Conservation (phyloP, 2,329 filamentous ascomycete genomes). For the Verticillium longisporum region DNA sequence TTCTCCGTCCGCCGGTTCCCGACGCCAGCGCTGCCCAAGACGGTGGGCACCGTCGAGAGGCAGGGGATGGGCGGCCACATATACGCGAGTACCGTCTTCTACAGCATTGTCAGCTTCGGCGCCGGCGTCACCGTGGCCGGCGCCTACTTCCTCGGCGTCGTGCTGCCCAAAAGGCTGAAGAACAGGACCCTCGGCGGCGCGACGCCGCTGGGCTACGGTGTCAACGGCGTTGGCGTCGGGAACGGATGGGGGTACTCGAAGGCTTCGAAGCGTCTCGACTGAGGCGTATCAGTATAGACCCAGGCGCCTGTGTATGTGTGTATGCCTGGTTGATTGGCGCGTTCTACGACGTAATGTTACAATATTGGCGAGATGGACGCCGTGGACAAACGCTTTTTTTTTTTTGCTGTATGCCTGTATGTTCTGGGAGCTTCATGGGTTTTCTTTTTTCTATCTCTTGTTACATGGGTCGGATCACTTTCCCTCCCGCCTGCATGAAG, state of each 20-base stretch:
- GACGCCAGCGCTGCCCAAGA: conserved; percentile 61
- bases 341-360: not conserved
- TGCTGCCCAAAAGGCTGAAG: conserved; percentile 47
- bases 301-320: too few relatives aligned
- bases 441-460: not conserved
- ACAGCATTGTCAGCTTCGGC: conserved; percentile 51
- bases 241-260: conserved; percentile 57
- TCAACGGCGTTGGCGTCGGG: conserved; percentile 35
- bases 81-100: conserved; percentile 57
- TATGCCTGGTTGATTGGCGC: too few relatives aligned
- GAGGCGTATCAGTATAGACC: not conserved
- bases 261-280: conserved; percentile 46
- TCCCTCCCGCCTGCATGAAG: not conserved
- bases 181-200: conserved; percentile 47
- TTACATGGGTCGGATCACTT: not conserved
- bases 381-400: not conserved
- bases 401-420: not conserved
- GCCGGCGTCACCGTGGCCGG: conserved; percentile 47
- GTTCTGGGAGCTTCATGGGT: not conserved
- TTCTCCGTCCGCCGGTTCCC: conserved; percentile 87
- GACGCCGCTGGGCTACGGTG: conserved; percentile 50
- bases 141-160: conserved; percentile 54
- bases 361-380: not conserved
- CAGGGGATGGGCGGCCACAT: conserved; percentile 57
- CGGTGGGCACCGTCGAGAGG: conserved; percentile 60